A percentile compares a stretch with the other conserved stretches of the same genome.
phyloP scores from a whole-genome alignment of 2,329 filamentous ascomycete genomes.

The Verticillium klebahnii region DNA sequence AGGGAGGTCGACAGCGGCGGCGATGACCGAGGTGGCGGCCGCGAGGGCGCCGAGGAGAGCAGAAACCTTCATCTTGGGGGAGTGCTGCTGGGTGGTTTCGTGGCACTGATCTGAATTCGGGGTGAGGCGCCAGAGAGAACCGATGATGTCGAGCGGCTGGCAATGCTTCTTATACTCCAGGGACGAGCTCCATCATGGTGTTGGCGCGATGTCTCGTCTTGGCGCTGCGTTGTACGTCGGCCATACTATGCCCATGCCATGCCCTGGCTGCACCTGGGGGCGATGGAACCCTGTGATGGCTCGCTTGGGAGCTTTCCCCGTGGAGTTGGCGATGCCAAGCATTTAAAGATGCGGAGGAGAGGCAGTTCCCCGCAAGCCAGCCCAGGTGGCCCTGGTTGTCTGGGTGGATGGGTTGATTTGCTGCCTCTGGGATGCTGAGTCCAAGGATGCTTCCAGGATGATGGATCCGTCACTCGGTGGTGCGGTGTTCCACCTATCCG shows the following conservation, averaged over 20 bases:
- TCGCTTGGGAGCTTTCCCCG: background rate
- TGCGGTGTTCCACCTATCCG: background rate
- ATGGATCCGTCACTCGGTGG: background rate
- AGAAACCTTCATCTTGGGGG: conserved; percentile 14
- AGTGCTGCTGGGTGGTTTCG: background rate
- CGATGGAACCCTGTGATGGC: background rate
- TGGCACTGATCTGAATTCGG: background rate
- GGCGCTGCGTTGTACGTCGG: background rate
- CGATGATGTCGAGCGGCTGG: background rate
- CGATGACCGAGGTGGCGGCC: conserved; percentile 10
- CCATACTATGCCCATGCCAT: background rate
- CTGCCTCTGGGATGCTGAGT: background rate
- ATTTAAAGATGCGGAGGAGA: background rate
- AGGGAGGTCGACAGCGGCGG: conserved; percentile 8
- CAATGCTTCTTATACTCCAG: background rate
- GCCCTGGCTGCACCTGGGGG: background rate
- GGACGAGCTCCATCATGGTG: background rate
- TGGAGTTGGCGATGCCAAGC: background rate
- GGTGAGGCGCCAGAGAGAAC: background rate
- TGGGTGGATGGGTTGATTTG: background rate
- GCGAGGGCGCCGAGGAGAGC: conserved; percentile 13
- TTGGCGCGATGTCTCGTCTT: background rate
- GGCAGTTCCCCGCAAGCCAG: background rate
- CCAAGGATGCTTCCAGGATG: background rate
- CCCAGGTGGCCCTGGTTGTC: background rate